Conservation (phyloP, 352 stramenopile genomes). For the Paralagenidium karlingii region DNA sequence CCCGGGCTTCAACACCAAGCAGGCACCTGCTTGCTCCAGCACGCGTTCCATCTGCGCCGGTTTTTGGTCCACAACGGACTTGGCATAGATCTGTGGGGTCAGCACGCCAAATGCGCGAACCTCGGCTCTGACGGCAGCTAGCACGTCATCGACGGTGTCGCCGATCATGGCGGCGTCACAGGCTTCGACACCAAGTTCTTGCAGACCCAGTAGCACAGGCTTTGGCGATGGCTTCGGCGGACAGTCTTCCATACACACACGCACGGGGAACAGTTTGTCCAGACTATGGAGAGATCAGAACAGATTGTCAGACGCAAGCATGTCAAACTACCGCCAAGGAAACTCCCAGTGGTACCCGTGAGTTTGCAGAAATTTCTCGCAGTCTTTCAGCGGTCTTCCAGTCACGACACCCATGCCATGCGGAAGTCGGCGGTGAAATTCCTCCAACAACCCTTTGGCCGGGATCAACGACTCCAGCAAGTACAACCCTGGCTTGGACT, state of each 20-base stretch:
- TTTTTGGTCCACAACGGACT: constrained; percentile 51
- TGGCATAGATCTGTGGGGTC: constrained; percentile 76
- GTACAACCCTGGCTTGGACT: constrained; percentile 58
- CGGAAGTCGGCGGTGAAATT: constrained; percentile 66
- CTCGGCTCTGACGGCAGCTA: constrained; percentile 65
- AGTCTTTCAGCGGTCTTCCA: constrained; percentile 88
- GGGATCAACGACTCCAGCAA: constrained; percentile 88
- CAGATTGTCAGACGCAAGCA: neutral
- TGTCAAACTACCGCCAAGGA: neutral
- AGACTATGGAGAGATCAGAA: constrained; percentile 41
- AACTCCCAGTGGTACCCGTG: constrained; percentile 24
- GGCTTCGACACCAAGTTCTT: constrained; percentile 67
- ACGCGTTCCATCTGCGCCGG: constrained; percentile 25
- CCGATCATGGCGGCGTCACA: constrained; percentile 85
- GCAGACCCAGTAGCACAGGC: constrained; percentile 74
- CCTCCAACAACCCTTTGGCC: constrained; percentile 66
- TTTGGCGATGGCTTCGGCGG: constrained; percentile 89
- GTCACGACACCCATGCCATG: constrained; percentile 89
- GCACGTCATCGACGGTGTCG: constrained; percentile 95
- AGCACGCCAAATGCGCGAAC: constrained; percentile 71
- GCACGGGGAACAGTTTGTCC: constrained; percentile 76
- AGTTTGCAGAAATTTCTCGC: constrained; percentile 85
- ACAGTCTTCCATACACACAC: constrained; percentile 95
- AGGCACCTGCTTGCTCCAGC: constrained; percentile 45
- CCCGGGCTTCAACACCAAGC: constrained; percentile 49